A percentile compares a stretch with the other conserved stretches of the same genome.
Conservation (phyloP, 495 filamentous ascomycete species). For the Aspergillus campestris region DNA sequence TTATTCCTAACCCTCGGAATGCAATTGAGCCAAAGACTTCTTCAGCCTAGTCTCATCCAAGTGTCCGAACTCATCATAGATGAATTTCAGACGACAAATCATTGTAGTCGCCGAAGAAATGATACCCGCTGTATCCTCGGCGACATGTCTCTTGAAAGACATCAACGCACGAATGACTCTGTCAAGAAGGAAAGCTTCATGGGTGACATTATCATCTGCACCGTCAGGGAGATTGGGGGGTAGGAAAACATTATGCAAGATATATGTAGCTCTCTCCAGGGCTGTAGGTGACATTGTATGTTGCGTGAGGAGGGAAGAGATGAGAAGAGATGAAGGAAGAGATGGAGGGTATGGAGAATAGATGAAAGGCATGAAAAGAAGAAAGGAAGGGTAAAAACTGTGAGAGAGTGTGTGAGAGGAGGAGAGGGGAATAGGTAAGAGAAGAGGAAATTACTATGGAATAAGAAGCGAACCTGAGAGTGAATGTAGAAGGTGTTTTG, state of each 20-base stretch:
- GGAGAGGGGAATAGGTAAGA: no score
- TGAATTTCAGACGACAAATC: constrained; percentile 12
- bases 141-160: constrained; percentile 14
- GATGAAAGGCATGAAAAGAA: no score
- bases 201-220: constrained; percentile 22
- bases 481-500: no score
- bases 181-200: constrained; percentile 14
- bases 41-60: constrained; percentile 9
- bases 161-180: constrained; percentile 13
- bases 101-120: constrained; percentile 8
- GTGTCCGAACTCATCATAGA: constrained; percentile 5
- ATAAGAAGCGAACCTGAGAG: no score
- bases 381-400: no score
- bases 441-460: no score
- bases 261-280: constrained; percentile 3
- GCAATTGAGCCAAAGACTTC: constrained; percentile 3
- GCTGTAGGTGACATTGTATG: no score
- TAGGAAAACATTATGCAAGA: constrained; percentile 49
- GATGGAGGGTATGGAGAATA: no score
- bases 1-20: constrained; percentile 7
- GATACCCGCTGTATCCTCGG: background rate
- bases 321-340: no score
- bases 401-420: no score
- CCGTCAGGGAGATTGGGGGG: constrained; percentile 48
- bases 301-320: no score